These are phyloP conservation scores for Penicillium hordei DNA, from an alignment of 2,329 filamentous ascomycete species.

Conservation along the genomic window DNA sequence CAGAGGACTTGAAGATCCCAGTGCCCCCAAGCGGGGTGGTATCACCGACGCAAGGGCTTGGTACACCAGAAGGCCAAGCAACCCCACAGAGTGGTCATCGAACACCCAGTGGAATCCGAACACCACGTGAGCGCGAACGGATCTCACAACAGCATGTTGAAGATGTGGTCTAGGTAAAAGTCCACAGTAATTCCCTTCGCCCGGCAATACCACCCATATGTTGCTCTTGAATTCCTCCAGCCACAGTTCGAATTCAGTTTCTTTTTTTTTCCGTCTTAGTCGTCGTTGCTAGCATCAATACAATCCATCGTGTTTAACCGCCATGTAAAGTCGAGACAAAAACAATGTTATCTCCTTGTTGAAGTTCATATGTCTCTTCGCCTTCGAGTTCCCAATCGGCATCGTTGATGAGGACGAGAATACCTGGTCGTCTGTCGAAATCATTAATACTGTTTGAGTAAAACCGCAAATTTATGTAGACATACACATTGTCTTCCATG, in stretches of 20 bases:
- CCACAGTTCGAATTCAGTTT: background rate
- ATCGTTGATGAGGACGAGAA: conserved; percentile 95
- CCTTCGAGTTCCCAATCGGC: conserved; percentile 98
- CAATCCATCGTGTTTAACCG: conserved; percentile 54
- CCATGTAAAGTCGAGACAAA: conserved; percentile 97
- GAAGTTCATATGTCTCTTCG: conserved; percentile 83
- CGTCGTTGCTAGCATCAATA: conserved; percentile 3
- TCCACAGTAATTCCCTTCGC: background rate
- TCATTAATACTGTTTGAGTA: conserved; percentile 11
- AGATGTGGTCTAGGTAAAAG: conserved; percentile 40
- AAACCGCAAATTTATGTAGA: conserved; percentile 27
- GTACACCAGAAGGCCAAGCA: conserved; percentile 42
- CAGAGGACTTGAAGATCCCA: conserved; percentile 77
- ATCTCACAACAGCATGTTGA: conserved; percentile 48
- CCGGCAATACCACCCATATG: background rate
- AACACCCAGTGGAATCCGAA: conserved; percentile 31
- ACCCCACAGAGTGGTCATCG: conserved; percentile 45
- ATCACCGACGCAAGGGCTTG: conserved; percentile 47
- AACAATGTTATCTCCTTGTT: conserved; percentile 79
- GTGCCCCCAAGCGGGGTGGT: conserved; percentile 60
- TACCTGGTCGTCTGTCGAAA: conserved; percentile 77
- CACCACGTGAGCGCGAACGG: conserved; percentile 45
- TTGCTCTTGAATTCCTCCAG: background rate
- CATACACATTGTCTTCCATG: conserved; percentile 82
- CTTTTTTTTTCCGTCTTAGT: background rate